Base-by-base conservation (phyloP, 2,329 filamentous ascomycete species). In the Fusarium tanahbumbuense region DNA sequence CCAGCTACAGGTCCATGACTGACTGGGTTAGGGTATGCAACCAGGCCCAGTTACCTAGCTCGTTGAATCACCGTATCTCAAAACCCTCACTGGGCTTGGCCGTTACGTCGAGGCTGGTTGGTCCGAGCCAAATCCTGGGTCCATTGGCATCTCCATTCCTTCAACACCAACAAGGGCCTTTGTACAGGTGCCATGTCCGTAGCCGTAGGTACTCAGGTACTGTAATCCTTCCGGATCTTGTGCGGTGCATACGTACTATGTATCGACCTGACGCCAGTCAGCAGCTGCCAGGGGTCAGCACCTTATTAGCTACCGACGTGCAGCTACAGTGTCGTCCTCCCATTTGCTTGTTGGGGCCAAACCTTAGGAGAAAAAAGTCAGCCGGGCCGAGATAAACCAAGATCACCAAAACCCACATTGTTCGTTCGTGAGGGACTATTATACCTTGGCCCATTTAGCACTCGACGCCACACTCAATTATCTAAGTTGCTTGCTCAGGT, bases 51-150 rank as follows among this genome's bases (percentile, higher is more conserved):
- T 37, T n/a, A 37, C 18, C 20, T 42, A 23, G 23, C 22, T 67
- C 64, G 67, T 64, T 68, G 55, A 68, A 70, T 64, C 50, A 68
- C 50, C 37, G 45, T 49, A 59, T 46, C 54, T 52, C 41, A 45
- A 59, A 41, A 42, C 41, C 40, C 42, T 56, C 30, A 27, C 50
- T 49, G 49, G 42, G 50, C 64, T 61, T 68, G 68, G 68, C 68
- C 47, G 59, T 65, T 68, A 37, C 44, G 57, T 40, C 64, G 64
- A 70, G 64, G 64, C 64, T 54, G 60, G 50, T 56, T 64, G 62
- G 47, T 45, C 50, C 52, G 57, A 58, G 55, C 41, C 28, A 5
- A 10, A 20, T 12, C 48, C 48, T 22, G 44, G 18, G 34, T 37
- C 34, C 34, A n/a, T 37, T n/a, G 18, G 34, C 41, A 28, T 65